Base-by-base conservation (phyloP, 306 rosid genomes). In the Gynostemma pentaphyllum region DNA sequence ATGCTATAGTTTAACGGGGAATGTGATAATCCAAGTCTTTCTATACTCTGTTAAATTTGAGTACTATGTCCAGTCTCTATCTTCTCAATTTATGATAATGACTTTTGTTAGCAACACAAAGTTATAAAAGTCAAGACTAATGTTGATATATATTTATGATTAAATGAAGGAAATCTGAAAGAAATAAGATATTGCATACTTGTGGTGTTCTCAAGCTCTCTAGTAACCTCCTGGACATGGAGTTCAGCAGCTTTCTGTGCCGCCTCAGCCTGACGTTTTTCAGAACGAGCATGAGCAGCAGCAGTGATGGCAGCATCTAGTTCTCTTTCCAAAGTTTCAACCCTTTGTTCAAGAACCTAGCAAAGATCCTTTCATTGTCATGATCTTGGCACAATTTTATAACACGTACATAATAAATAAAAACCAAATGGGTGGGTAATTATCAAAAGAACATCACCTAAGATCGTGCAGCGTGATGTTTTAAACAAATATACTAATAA, bases 201-300 rank as follows among this genome's bases (percentile, higher is more conserved):
- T 67, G 96, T 84, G 67, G 96, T 92, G 82, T 88, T 92, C 82
- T 92, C 98, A 3, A 92, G 96, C 76, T 92, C 98, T 70, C 45
- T 81, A 14, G 92, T 86, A 76, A 88, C 75, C 46, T 88, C 86
- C 9, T 70, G 88, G 28, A 95, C 82, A 68, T 72, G 96, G 16
- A 79, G 72, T 45, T 92, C 98, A 81, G 95, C 92, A 16, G 88
- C 80, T 74, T 75, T 88, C 68, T 82, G 96, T 0, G 89, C 82
- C 5, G 96, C 82, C 67, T 92, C 98, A 2, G 95, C 98, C 63
- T 80, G 90, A 10, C 95, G 88, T 66, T 84, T 92, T 48, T 88
- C 98, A 3, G 92, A 82, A 68, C 98, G 98, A 44, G 94, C 90
- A 29, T 79, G 85, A 10, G 96, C 92, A 12, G 98, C 90, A 60